These are phyloP conservation scores for Eutypella sp. DNA, from an alignment of 2,329 filamentous ascomycete genomes.

Conservation along the genomic window DNA sequence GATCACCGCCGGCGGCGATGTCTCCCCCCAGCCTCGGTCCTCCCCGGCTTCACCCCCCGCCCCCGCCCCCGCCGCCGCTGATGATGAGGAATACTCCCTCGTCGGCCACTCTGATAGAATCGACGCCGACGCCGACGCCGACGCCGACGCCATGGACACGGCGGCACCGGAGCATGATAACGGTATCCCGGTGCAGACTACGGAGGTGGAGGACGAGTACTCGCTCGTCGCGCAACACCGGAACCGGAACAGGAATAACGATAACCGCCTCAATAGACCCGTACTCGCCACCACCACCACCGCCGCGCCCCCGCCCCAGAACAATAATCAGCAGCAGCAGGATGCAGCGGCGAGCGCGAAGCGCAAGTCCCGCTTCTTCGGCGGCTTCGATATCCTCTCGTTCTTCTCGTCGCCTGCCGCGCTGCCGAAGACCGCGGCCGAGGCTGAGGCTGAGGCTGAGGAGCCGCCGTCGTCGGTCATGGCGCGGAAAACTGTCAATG, in stretches of 20 bases:
- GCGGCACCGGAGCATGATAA: background rate
- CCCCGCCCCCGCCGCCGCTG: no score
- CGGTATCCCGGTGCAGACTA: constrained; percentile 7
- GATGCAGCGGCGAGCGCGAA: constrained; percentile 3
- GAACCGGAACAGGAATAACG: constrained; percentile 7
- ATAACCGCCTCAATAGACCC: background rate
- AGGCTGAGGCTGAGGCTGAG: no score
- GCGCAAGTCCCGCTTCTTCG: constrained; percentile 20
- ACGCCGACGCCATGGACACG: no score
- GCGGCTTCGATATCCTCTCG: constrained; percentile 42
- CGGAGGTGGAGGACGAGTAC: constrained; percentile 35
- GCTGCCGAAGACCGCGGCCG: constrained; percentile 25
- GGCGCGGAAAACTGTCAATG: no score
- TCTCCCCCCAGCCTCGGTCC: no score
- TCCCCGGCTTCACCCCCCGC: no score
- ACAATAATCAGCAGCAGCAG: constrained; percentile 21
- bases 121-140: background rate
- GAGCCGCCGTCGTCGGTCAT: no score
- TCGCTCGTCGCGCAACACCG: constrained; percentile 36
- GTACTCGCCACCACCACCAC: constrained; percentile 6
- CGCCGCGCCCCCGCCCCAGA: no score
- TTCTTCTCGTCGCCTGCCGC: constrained; percentile 55
- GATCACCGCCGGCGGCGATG: no score
- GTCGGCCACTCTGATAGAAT: background rate
- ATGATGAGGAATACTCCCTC: background rate